Base-by-base conservation (phyloP, 768 basidiomycete species). In the Lyophyllum atratum region DNA sequence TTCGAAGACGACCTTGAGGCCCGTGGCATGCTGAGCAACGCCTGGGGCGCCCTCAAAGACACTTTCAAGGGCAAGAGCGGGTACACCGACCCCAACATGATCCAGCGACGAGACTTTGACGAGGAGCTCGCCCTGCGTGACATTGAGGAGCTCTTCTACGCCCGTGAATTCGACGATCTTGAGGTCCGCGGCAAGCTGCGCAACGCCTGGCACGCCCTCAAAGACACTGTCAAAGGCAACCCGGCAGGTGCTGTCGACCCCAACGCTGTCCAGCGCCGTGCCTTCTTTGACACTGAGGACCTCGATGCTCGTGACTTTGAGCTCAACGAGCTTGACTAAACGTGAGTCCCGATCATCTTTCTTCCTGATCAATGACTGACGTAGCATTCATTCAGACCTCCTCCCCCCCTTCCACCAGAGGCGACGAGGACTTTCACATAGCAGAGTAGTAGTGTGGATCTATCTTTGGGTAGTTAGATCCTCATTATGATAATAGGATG, bases 381-480 rank as follows among this genome's bases (percentile, higher is more conserved):
- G 8, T 47, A 12, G 19, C 22, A 4, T 44, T 29, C 26, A 28
- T 19, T 29, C 46, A 31, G 25, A 29, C 7, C 19, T 29, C 6
- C n/a, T 19, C 21, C 29, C 46, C 6, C 46, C 15, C 1, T n/a
- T 4, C 26, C 7, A 47, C 31, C 7, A 3, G 28, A 46, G 25
- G 2, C 24, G 17, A 11, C 44, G 44, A 22, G 24, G 24, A 12
- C 17, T 37, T 25, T 45, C 29, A 29, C 5, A 28, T 47, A 42
- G 46, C 15, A 58, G 40, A 29, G 26, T 33, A 46, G 25, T 39
- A 46, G 29, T 15, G 34, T 40, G 28, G 45, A 8, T 58, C 19
- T 22, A 58, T 37, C 47, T 49, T 33, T 58, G 1, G 26, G n/a
- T 58, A 49, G 52, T 54, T 43, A 50, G 39, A 53, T 54, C 19